phyloP scores from a whole-genome alignment of 2,329 filamentous ascomycete genomes.

The Lomentospora prolificans region DNA sequence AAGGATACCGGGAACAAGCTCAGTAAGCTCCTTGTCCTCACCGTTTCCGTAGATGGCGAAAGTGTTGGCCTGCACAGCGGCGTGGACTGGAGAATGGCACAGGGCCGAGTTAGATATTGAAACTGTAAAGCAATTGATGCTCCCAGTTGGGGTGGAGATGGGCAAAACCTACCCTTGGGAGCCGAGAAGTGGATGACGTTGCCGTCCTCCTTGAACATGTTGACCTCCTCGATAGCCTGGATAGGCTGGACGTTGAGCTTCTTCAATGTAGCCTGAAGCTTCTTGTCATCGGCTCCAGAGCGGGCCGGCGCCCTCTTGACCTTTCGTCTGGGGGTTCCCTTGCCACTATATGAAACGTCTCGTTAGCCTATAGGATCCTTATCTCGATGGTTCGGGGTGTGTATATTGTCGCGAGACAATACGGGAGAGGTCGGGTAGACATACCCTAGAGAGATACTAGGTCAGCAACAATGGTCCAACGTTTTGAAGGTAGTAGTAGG shows the following conservation, averaged over 20 bases:
- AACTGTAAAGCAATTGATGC: no score
- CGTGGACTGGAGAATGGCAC: slow-evolving; percentile 60
- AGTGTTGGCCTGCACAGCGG: slow-evolving; percentile 94
- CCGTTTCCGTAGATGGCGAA: slow-evolving; percentile 99
- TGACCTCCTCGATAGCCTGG: slow-evolving; percentile 99
- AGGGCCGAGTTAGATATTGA: neutral
- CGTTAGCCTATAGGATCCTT: slow-evolving; percentile 6
- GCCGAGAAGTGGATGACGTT: slow-evolving; percentile 99
- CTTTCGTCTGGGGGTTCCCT: slow-evolving; percentile 95
- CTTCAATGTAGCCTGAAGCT: slow-evolving; percentile 94
- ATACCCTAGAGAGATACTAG: slow-evolving; percentile 4
- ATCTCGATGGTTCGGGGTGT: slow-evolving; percentile 20
- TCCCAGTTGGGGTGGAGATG: no score
- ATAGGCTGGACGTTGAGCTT: slow-evolving; percentile 99
- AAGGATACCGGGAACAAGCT: slow-evolving; percentile 97
- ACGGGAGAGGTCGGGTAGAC: slow-evolving; percentile 1
- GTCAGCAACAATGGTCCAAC: slow-evolving; percentile 1
- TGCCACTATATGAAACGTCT: slow-evolving; percentile 52
- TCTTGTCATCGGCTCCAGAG: slow-evolving; percentile 96
- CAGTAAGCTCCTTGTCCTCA: slow-evolving; percentile 99
- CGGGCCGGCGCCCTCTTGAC: slow-evolving; percentile 95
- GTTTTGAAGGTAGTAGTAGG: neutral
- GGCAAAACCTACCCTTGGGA: slow-evolving; percentile 70
- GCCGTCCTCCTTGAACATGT: slow-evolving; percentile 99
- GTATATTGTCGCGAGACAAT: slow-evolving; percentile 11